Evolutionary conservation across 306 rosid genomes (phyloP).

Genomic region (Vicia sativa): DNA sequence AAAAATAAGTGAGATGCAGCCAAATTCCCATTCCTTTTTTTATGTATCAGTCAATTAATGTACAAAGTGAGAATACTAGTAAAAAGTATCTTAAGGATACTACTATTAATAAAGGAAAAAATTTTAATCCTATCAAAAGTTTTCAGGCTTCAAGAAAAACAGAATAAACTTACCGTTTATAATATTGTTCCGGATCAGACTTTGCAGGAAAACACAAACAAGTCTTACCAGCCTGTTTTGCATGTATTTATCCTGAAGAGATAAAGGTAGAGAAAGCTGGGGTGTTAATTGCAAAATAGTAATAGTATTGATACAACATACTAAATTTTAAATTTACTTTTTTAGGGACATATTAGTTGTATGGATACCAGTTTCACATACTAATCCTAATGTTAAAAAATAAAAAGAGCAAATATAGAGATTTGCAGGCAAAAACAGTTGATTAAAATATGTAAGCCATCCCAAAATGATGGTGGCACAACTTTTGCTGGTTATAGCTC

Average conservation of each 20-base stretch:
- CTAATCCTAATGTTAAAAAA: background rate
- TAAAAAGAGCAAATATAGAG: background rate
- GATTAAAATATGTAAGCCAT: constrained; percentile 17
- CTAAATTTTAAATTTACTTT: background rate
- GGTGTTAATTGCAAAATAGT: constrained; percentile 10
- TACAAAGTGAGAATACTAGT: background rate
- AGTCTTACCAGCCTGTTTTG: constrained; percentile 98
- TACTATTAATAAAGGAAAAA: background rate
- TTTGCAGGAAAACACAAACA: constrained; percentile 94
- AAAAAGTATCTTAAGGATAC: background rate
- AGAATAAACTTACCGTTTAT: constrained; percentile 75
- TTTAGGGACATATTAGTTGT: no score
- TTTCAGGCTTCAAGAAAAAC: constrained; percentile 24
- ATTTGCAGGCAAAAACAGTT: constrained; percentile 16
- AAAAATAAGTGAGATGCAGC: constrained; percentile 30
- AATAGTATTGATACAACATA: background rate
- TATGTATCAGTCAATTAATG: constrained; percentile 12
- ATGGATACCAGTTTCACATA: background rate
- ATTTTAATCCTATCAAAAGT: constrained; percentile 1
- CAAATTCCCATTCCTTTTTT: constrained; percentile 11
- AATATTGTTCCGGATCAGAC: constrained; percentile 93
- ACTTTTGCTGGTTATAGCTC: constrained; percentile 13
- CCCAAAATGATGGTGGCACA: constrained; percentile 18
- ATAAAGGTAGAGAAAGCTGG: constrained; percentile 19
- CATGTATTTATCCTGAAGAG: constrained; percentile 94